Evolutionary conservation across 139 green algal species (phyloP), one percentile per base, ranked within the genome.

Genomic region (Zygnema circumcarinatum): DNA sequence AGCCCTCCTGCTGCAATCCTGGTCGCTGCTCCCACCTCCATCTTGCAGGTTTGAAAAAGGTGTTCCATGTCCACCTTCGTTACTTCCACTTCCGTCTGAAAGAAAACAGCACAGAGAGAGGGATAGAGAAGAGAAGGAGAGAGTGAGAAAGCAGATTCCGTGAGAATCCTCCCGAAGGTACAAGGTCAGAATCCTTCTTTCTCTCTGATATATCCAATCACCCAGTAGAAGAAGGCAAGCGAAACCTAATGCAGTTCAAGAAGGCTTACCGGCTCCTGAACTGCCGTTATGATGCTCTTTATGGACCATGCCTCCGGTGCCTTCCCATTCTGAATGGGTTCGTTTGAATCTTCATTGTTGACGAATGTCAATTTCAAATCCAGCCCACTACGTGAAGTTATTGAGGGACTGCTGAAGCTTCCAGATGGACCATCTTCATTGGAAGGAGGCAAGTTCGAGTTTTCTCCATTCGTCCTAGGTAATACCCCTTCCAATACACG

Each of bases 11-110:
- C 53, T 2, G 53, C 78, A 79, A 89, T 88, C 22, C 84, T 53
- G 20, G 47, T 67, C 33, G 78, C 84, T 2, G 84, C 74, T 11
- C 29, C 53, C n/a, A 79, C 21, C 75, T 89, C 84, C 41, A 36
- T n/a, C 20, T 78, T 89, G 53, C 52, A 88, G 33, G 84, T 20
- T 29, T 76, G 52, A 53, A 89, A 11, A 29, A 89, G 75, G 75
- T 86, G 47, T 33, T 88, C 38, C 47, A 89, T 40, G 29, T 89
- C 79, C 84, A 32, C 78, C 40, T 89, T 88, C 29, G 84, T 89
- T 22, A 79, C 75, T 36, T 89, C 78, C 76, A 88, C 78, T 7
- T 89, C 81, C 33, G 84, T 22, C 80, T 86, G 80, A 32, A 22
- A 29, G 22, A 79, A 41, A 41, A 72, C 0, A 1, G n/a, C n/a